phyloP scores from a whole-genome alignment of 805 yeast genomes.

The Maudiozyma pseudohumilis region DNA sequence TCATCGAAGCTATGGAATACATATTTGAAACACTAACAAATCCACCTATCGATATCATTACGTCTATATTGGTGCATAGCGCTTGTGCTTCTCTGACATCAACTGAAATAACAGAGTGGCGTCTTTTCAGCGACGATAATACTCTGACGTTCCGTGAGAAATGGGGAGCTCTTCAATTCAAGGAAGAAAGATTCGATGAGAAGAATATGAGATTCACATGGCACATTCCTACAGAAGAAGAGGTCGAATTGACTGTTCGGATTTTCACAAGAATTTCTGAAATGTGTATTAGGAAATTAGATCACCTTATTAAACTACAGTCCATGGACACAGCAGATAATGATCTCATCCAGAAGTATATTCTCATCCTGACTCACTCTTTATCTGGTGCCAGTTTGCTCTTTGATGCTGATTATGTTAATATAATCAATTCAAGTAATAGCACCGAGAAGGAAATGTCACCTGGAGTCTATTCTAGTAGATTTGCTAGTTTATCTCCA shows the following conservation, averaged over 20 bases:
- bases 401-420: conserved; percentile 62
- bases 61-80: conserved; percentile 59
- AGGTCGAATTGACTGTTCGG: conserved; percentile 51
- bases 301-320: conserved; percentile 21
- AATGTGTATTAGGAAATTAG: conserved; percentile 36
- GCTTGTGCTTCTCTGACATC: conserved; percentile 53
- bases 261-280: conserved; percentile 43
- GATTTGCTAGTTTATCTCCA: not conserved
- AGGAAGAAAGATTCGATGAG: conserved; percentile 36
- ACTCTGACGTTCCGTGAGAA: conserved; percentile 33
- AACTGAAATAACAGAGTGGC: conserved; percentile 48
- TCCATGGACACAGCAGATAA: conserved; percentile 21
- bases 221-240: conserved; percentile 58
- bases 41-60: conserved; percentile 51
- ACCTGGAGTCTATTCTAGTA: not conserved
- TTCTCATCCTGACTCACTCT: conserved; percentile 49
- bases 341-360: conserved; percentile 48
- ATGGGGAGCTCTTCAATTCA: conserved; percentile 73
- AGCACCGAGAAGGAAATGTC: conserved; percentile 17
- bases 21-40: conserved; percentile 28
- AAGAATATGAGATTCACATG: conserved; percentile 53
- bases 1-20: conserved; percentile 31
- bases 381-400: conserved; percentile 63
- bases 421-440: conserved; percentile 19
- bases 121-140: conserved; percentile 42